Evolutionary conservation across 1,139 yeast genomes (phyloP).

Genomic region (Pichiaceae sp.): DNA sequence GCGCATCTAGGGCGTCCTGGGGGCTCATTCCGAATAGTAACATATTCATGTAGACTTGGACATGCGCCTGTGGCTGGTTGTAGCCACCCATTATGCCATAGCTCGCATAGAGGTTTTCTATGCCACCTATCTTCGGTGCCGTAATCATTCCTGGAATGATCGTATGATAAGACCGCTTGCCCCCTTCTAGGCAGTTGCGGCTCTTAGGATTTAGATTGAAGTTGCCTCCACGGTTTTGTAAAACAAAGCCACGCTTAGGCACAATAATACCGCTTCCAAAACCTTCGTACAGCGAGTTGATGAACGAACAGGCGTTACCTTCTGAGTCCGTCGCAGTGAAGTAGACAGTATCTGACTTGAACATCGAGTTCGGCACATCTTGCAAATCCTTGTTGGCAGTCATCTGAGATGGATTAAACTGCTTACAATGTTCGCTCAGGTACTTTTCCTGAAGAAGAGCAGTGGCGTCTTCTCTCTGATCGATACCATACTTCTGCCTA

Average conservation of each 20-base stretch:
- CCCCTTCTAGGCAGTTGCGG: slow-evolving; percentile 56
- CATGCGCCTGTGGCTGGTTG: slow-evolving; percentile 83
- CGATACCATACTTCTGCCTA: slow-evolving; percentile 18
- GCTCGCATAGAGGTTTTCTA: slow-evolving; percentile 48
- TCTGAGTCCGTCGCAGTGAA: slow-evolving; percentile 59
- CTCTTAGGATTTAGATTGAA: slow-evolving; percentile 55
- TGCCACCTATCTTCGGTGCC: slow-evolving; percentile 24
- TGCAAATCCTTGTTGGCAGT: slow-evolving; percentile 35
- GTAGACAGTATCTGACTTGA: slow-evolving; percentile 71
- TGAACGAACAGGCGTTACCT: slow-evolving; percentile 79
- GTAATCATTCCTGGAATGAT: slow-evolving; percentile 80
- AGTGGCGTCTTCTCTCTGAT: slow-evolving; percentile 25
- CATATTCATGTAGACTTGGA: slow-evolving; percentile 67
- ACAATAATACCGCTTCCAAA: slow-evolving; percentile 74
- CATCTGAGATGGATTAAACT: slow-evolving; percentile 33
- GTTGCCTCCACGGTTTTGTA: slow-evolving; percentile 74
- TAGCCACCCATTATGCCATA: slow-evolving; percentile 88
- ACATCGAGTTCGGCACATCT: slow-evolving; percentile 49
- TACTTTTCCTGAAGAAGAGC: slow-evolving; percentile 34
- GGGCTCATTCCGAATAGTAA: slow-evolving; percentile 57
- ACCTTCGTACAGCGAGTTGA: slow-evolving; percentile 62
- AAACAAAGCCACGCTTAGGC: slow-evolving; percentile 56
- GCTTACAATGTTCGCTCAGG: slow-evolving; percentile 40
- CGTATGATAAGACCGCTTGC: slow-evolving; percentile 76
- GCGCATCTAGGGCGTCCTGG: slow-evolving; percentile 70